These are phyloP conservation scores for Candida andamanensis DNA, from an alignment of 805 yeast genomes.

Conservation along the genomic window DNA sequence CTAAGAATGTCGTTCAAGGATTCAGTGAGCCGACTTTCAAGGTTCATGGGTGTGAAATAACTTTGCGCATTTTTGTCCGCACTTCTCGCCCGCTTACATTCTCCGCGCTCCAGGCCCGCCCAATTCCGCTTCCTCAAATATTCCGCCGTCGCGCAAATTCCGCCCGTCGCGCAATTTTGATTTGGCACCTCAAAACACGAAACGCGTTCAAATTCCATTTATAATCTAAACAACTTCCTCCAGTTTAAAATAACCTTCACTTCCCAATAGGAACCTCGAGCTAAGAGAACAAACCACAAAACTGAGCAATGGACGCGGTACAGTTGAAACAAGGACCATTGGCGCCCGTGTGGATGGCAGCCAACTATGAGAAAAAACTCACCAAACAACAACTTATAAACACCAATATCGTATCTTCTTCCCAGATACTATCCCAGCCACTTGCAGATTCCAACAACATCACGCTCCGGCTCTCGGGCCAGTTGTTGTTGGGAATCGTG, in stretches of 20 bases:
- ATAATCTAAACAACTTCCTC: no score
- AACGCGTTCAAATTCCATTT: no score
- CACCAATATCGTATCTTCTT: slow-evolving; percentile 60
- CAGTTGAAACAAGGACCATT: slow-evolving; percentile 56
- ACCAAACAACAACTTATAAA: slow-evolving; percentile 67
- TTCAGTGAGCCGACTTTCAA: slow-evolving; percentile 34
- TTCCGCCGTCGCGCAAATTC: no score
- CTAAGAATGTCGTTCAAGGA: slow-evolving; percentile 38
- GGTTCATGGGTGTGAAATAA: slow-evolving; percentile 23
- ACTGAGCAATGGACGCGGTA: slow-evolving; percentile 25
- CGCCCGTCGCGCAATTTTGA: no score
- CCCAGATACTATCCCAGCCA: slow-evolving; percentile 39
- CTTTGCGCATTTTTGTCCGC: no score
- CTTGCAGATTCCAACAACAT: slow-evolving; percentile 49
- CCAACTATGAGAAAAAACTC: slow-evolving; percentile 75
- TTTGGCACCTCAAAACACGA: no score
- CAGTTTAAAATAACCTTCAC: no score
- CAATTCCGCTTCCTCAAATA: no score
- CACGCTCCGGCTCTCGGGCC: slow-evolving; percentile 80
- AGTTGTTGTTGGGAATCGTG: slow-evolving; percentile 79
- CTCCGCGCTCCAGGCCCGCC: no score
- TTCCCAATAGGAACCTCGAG: background rate
- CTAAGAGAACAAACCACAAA: background rate
- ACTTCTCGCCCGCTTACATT: no score
- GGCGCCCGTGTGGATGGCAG: slow-evolving; percentile 90